These are phyloP conservation scores for Hymenoscyphus occultus DNA, from an alignment of 2,329 filamentous ascomycete genomes.

Conservation along the genomic window DNA sequence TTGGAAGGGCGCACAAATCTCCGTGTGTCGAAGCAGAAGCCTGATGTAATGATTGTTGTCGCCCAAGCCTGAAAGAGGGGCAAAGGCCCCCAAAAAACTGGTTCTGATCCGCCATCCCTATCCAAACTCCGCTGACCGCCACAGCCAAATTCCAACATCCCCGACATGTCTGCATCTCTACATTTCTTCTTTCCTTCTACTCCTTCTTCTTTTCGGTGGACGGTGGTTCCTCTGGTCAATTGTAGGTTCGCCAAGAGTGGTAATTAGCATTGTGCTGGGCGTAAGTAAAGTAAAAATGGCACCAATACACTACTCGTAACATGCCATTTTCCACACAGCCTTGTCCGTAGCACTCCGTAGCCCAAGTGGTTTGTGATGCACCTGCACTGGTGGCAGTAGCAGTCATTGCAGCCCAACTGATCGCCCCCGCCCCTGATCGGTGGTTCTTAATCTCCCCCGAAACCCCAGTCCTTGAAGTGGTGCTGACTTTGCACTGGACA, in stretches of 20 bases:
- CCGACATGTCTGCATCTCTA: background rate
- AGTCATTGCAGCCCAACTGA: background rate
- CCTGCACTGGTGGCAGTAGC: no score
- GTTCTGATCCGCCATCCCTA: background rate
- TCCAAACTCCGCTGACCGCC: conserved; percentile 1
- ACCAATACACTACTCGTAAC: background rate
- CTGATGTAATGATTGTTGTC: background rate
- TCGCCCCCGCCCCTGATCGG: background rate
- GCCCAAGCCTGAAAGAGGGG: conserved; percentile 3
- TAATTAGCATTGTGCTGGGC: background rate
- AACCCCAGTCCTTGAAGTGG: background rate
- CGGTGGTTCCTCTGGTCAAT: background rate
- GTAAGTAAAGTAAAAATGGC: background rate
- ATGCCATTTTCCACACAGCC: no score
- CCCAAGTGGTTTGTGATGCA: no score
- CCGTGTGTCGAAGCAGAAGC: background rate
- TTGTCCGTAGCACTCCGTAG: no score
- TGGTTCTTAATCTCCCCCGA: background rate
- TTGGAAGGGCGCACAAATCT: background rate
- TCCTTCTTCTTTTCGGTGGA: background rate
- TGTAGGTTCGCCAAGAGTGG: background rate
- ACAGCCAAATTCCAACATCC: background rate
- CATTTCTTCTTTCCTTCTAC: background rate
- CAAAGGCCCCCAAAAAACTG: background rate
- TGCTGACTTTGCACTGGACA: background rate